Evolutionary conservation across 208 protist genomes (phyloP), one percentile per base, ranked within the genome.

Genomic region (Herpetomonas muscarum): DNA sequence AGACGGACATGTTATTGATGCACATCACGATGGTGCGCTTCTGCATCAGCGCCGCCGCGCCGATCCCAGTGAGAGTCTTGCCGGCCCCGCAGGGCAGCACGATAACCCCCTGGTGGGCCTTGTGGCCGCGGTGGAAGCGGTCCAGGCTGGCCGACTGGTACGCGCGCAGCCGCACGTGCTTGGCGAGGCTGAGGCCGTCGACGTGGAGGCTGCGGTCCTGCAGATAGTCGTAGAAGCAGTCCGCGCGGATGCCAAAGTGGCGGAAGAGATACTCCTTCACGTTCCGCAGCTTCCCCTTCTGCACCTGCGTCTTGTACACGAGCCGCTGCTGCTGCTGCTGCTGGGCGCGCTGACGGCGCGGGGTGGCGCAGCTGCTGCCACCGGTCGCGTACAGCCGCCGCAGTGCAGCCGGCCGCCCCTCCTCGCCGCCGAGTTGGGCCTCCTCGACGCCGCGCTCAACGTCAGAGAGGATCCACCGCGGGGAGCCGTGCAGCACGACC

Each of bases 41-140:
- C 55, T 98, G 93, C 50, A 99, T 72, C 5, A 87, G 97, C 24
- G 71, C 77, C 1, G 90, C 85, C 0, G 97, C 97, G 3, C 94
- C 97, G 49, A 99, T 98, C n/a, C 98, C 98, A 12, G 98, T 98
- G 9, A 99, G 86, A 15, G 98, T 99, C 77, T 99, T 99, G 42
- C 99, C 99, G 2, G 98, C 97, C 24, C 99, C 99, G 76, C 99
- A 99, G 22, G 98, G 98, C 4, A 99, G 85, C 34, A 99, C 98
- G 60, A 99, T 96, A 19, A 99, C 93, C 19, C 98, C 98, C 41
- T 90, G 87, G 60, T 95, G 86, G 10, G 94, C 91, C 62, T 89
- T 90, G 39, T 75, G 68, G 6, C 83, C 85, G 21, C 76, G 67
- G 5, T 76, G 74, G 70, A 96, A 96, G 4, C 86, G 76, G 55